These are phyloP conservation scores for Parsonsia alboflavescens DNA, from an alignment of 257 asterid genomes.

Conservation along the genomic window DNA sequence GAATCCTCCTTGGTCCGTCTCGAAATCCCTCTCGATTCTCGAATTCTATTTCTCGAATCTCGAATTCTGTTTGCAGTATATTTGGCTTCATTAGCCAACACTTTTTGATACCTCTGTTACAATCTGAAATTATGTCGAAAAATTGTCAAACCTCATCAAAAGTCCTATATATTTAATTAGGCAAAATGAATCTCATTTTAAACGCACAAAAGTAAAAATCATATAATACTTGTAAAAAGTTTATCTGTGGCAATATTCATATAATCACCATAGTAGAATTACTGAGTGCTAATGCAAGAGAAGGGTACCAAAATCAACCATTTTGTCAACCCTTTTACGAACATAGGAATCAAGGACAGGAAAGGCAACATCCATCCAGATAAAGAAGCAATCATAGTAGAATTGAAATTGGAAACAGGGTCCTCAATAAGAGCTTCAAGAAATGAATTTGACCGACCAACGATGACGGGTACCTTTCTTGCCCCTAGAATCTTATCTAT, in stretches of 20 bases:
- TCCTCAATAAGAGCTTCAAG: conserved; percentile 25
- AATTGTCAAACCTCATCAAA: background rate
- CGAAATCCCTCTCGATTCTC: too few species aligned
- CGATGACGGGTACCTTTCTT: too few species aligned
- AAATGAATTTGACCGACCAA: conserved; percentile 25
- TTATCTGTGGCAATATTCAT: too few species aligned
- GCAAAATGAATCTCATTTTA: background rate
- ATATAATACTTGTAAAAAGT: too few species aligned
- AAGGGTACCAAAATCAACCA: conserved; percentile 11
- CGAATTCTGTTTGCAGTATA: too few species aligned
- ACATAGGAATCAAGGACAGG: conserved; percentile 16
- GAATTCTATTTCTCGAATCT: too few species aligned
- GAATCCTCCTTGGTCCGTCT: too few species aligned
- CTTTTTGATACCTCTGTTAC: background rate
- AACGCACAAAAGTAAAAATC: background rate
- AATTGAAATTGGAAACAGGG: conserved; percentile 10
- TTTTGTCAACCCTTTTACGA: conserved; percentile 22
- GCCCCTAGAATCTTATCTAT: too few species aligned
- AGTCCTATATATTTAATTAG: background rate
- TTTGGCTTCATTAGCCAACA: too few species aligned
- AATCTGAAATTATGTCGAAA: too few species aligned
- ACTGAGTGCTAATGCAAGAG: too few species aligned
- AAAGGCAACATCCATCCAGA: conserved; percentile 17
- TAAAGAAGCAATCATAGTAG: conserved; percentile 19
- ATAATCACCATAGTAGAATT: too few species aligned